These are phyloP conservation scores for Euphorbia celastroides DNA, from an alignment of 441 rosid species.

Conservation along the genomic window DNA sequence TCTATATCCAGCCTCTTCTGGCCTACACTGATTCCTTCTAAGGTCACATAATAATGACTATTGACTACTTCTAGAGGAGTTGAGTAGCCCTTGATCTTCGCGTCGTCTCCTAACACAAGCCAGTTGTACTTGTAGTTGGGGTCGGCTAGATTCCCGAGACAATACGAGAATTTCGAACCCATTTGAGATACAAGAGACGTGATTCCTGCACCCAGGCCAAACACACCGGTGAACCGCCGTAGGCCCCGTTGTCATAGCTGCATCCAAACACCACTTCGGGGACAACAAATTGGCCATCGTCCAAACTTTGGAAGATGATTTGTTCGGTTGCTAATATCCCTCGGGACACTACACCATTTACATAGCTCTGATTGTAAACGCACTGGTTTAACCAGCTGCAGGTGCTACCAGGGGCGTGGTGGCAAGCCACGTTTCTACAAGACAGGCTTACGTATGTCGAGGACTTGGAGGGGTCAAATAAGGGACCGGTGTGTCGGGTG, in stretches of 20 bases:
- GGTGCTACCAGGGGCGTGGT: constrained; percentile 6
- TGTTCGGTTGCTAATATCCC: constrained; percentile 41
- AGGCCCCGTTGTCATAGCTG: constrained; percentile 28
- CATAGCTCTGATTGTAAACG: constrained; percentile 24
- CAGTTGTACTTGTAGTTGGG: constrained; percentile 32
- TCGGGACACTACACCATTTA: constrained; percentile 23
- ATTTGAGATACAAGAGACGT: constrained; percentile 36
- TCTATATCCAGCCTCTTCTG: constrained; percentile 31
- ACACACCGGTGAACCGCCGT: constrained; percentile 31
- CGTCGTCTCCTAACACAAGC: constrained; percentile 38
- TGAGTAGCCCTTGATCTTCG: constrained; percentile 36
- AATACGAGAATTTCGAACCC: constrained; percentile 51
- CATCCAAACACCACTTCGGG: constrained; percentile 39
- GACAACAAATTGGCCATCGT: constrained; percentile 20
- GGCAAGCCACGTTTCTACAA: constrained; percentile 26
- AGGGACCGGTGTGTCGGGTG: constrained; percentile 4
- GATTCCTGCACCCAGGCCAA: constrained; percentile 37
- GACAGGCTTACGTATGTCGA: constrained; percentile 29
- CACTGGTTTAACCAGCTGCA: constrained; percentile 30
- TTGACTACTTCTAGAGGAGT: constrained; percentile 28
- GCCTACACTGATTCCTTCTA: constrained; percentile 48
- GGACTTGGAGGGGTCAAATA: constrained; percentile 37
- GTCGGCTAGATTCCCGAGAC: constrained; percentile 37
- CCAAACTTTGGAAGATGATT: constrained; percentile 27
- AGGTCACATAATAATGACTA: constrained; percentile 31